These are phyloP conservation scores for Pneumocystis canis DNA, from an alignment of 1,139 yeast genomes.

Conservation along the genomic window DNA sequence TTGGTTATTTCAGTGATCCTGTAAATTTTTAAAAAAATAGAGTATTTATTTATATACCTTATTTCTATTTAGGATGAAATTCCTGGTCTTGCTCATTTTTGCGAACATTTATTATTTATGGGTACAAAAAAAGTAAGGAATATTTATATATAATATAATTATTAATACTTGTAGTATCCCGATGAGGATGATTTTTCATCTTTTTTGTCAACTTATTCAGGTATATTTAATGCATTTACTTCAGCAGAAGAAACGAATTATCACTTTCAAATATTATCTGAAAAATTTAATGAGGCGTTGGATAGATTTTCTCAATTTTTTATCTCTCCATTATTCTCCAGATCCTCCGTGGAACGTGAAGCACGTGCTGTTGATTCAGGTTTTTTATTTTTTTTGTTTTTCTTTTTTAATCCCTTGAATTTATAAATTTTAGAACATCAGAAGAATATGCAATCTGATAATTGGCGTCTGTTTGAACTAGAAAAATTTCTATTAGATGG, in stretches of 20 bases:
- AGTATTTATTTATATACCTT: not conserved
- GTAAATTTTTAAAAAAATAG: not conserved
- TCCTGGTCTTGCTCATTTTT: conserved; percentile 89
- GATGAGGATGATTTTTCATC: conserved; percentile 75
- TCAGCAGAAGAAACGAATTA: conserved; percentile 82
- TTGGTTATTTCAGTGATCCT: conserved; percentile 78
- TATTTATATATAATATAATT: not conserved
- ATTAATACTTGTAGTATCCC: conserved; percentile 42
- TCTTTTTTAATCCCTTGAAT: not conserved
- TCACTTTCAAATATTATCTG: conserved; percentile 68
- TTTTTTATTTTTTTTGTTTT: not conserved
- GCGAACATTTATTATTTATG: conserved; percentile 91
- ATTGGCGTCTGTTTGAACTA: conserved; percentile 77
- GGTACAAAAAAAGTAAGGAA: conserved; percentile 51
- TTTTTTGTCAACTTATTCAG: conserved; percentile 58
- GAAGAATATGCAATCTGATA: conserved; percentile 78
- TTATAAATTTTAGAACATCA: conserved; percentile 45
- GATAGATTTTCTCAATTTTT: conserved; percentile 91
- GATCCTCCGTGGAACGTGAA: conserved; percentile 77
- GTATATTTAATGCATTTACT: conserved; percentile 70
- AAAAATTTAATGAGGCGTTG: conserved; percentile 67
- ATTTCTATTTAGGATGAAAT: conserved; percentile 27
- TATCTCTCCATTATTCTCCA: conserved; percentile 66
- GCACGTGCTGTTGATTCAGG: conserved; percentile 79
- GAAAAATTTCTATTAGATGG: conserved; percentile 61